Evolutionary conservation across 805 yeast genomes (phyloP), one percentile per base, ranked within the genome.

Genomic region (Suhomyces faveliae): DNA sequence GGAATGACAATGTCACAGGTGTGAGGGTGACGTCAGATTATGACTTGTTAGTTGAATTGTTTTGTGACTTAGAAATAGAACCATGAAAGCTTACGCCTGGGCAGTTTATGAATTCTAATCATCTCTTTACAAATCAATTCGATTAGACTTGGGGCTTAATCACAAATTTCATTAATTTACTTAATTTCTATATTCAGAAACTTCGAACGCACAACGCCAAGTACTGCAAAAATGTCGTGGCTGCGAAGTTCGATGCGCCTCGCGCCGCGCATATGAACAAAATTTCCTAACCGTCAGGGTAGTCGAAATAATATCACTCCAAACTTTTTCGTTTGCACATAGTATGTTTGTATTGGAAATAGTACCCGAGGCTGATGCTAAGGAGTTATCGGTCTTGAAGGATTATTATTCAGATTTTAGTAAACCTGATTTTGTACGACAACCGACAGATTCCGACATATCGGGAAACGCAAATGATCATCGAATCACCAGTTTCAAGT

Each of bases 221-320:
- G 37, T 33, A 33, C 37, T 33, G 21, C 37, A 33, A 33, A 33
- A 33, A 33, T 33, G 37, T 33, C 37, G 37, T 12, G 21, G 37
- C 37, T 33, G 37, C 37, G 15, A 33, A 17, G 19, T 33, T 8
- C 15, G 5, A 7, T 4, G 21, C 37, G 5, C 30, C 30, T 27
- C 15, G 30, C 21, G 37, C 37, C 30, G 12, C 15, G 30, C 21
- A 20, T 20, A 17, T 17, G 15, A 15, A 33, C 13, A 33, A 33
- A 15, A 33, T 17, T 17, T 33, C 8, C 8, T 33, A 13, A 17
- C 15, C 11, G 19, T 15, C 37, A 17, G 37, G 37, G 19, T 15
- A 33, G 21, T 9, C 9, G 10, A 15, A 33, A 9, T 8, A 33
- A n/a, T 17, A 11, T 33, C 21, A 33, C 19, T 17, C 37, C 37